These are phyloP conservation scores for Pyrenula aspistea DNA, from an alignment of 495 filamentous ascomycete genomes.

Conservation along the genomic window DNA sequence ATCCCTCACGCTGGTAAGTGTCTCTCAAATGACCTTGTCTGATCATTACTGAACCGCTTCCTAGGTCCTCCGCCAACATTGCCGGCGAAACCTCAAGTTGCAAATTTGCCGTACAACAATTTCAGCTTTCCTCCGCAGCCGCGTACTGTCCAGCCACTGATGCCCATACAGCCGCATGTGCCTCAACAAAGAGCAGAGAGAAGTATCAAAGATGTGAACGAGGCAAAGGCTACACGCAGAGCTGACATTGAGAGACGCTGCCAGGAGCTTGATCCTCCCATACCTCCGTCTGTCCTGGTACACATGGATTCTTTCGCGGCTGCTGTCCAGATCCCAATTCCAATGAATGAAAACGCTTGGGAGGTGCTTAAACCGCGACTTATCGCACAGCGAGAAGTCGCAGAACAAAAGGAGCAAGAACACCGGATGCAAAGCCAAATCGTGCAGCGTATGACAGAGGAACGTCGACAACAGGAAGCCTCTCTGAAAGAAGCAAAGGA, in stretches of 20 bases:
- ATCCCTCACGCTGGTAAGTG: background rate
- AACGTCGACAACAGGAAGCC: slow-evolving; percentile 27
- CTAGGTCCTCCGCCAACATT: background rate
- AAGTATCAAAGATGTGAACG: slow-evolving; percentile 31
- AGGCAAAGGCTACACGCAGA: slow-evolving; percentile 45
- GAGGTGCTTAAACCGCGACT: slow-evolving; percentile 50
- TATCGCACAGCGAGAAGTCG: slow-evolving; percentile 45
- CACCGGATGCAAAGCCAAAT: slow-evolving; percentile 22
- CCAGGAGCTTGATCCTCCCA: slow-evolving; percentile 45
- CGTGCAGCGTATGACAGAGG: slow-evolving; percentile 29
- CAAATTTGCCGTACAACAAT: slow-evolving; percentile 1
- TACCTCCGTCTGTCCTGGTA: slow-evolving; percentile 42
- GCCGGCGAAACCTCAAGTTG: background rate
- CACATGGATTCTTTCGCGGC: slow-evolving; percentile 61
- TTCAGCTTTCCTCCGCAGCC: slow-evolving; percentile 2
- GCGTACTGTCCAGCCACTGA: background rate
- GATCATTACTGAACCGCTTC: background rate
- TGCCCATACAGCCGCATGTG: background rate
- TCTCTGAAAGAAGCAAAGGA: slow-evolving; percentile 46
- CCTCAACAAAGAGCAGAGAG: slow-evolving; percentile 19
- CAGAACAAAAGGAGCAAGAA: slow-evolving; percentile 41
- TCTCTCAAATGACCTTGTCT: background rate
- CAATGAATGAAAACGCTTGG: slow-evolving; percentile 55
- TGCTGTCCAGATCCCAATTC: slow-evolving; percentile 50
- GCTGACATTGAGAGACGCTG: slow-evolving; percentile 59